phyloP scores from a whole-genome alignment of 306 rosid genomes.

The Parietaria judaica region DNA sequence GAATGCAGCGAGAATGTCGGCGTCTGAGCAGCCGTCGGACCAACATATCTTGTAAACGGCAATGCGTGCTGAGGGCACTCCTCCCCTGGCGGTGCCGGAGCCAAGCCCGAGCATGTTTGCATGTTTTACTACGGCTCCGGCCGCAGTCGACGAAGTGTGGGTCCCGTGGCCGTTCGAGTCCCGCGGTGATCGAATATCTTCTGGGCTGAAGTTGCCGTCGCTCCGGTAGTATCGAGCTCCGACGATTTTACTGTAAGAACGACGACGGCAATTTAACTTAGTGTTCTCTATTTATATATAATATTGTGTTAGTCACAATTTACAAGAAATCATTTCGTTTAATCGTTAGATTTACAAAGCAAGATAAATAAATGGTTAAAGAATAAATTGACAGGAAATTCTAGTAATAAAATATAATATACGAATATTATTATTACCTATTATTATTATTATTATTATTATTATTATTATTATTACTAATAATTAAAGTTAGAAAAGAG shows the following conservation, averaged over 20 bases:
- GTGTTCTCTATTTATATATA: no score
- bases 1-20: slow-evolving; percentile 19
- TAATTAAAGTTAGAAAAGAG: no score
- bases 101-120: slow-evolving; percentile 18
- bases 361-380: no score
- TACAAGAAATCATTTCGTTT: no score
- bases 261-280: no score
- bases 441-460: no score
- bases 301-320: no score
- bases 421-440: no score
- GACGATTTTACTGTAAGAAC: not conserved
- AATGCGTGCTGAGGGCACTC: slow-evolving; percentile 22
- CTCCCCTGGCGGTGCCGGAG: slow-evolving; percentile 23
- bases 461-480: no score
- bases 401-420: no score
- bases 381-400: no score
- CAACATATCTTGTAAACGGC: slow-evolving; percentile 16
- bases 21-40: not conserved
- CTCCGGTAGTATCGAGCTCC: slow-evolving; percentile 5
- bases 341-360: not conserved
- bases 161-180: slow-evolving; percentile 14
- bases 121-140: slow-evolving; percentile 11
- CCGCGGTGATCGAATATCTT: not conserved
- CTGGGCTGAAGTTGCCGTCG: not conserved
- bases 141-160: slow-evolving; percentile 25